Percentiles rank a stretch among this genome's conserved stretches.
These are phyloP conservation scores for Melanogaster broomeanus DNA, from an alignment of 768 basidiomycete species.

Conservation along the genomic window DNA sequence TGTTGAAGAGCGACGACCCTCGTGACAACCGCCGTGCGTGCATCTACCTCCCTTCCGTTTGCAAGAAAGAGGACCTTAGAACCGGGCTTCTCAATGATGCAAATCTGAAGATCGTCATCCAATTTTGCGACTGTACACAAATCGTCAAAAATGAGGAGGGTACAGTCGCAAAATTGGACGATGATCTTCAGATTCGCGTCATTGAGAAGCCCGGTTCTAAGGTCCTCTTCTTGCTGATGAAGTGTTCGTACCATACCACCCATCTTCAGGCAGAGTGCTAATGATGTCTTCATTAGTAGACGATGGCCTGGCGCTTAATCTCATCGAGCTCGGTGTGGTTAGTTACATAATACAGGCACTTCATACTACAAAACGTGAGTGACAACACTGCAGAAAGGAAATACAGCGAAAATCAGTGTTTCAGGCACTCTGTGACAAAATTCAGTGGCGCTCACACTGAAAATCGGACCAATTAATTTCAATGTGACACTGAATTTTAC, in stretches of 20 bases:
- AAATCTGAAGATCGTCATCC: constrained; percentile 21
- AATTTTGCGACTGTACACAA: constrained; percentile 14
- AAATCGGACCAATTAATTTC: no score
- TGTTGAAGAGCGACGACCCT: constrained; percentile 13
- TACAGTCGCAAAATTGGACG: constrained; percentile 11
- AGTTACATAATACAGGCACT: constrained; percentile 17
- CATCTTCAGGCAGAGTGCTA: not conserved
- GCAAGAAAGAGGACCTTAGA: constrained; percentile 17
- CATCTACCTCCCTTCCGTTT: constrained; percentile 30
- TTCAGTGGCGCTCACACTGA: no score
- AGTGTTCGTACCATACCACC: constrained; percentile 15
- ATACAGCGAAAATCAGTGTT: no score
- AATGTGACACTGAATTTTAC: no score
- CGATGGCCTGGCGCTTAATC: constrained; percentile 1
- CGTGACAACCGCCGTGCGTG: constrained; percentile 23
- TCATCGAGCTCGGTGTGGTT: constrained; percentile 18
- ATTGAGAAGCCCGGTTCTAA: constrained; percentile 26
- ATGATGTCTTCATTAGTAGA: constrained; percentile 12
- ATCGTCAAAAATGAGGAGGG: constrained; percentile 13
- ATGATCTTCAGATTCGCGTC: no score
- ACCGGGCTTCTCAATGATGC: constrained; percentile 11
- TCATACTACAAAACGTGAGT: constrained; percentile 18
- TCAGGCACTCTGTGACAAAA: no score
- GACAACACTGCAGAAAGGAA: no score
- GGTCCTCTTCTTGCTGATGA: constrained; percentile 26